Base-by-base conservation (phyloP, 1,284 basidiomycete species). In the Cerioporus squamosus region DNA sequence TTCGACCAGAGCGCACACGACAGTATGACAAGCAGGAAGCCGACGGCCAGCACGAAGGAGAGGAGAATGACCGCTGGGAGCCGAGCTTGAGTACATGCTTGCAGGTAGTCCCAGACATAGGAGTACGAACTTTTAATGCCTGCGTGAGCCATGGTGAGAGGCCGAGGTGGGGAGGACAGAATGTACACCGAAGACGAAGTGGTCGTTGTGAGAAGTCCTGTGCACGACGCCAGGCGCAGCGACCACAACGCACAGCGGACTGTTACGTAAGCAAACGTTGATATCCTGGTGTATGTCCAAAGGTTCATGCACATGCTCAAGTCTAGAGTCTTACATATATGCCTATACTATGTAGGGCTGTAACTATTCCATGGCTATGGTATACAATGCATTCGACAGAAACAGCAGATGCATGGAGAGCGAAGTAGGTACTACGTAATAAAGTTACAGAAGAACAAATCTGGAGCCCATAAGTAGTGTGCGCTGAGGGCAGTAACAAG, bases 11-110 rank as follows among this genome's bases (percentile, higher is more conserved):
- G 80, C 23, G 97, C 97, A 73, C 97, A 99, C 1, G 94, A 96
- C 29, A 99, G 89, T 74, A 99, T 99, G 72, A 99, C 94, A 70
- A 99, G 87, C 57, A 99, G 80, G 79, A 99, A 99, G 24, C 97
- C 97, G 29, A 97, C 84, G 14, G 97, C 97, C 43, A 99, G 88
- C 57, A 98, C 93, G 75, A 99, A 97, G 4, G 97, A 95, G 53
- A 98, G 87, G 59, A 97, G 82, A 67, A 97, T 95, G 67, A 97
- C 94, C 70, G 93, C 94, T 97, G 53, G 55, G 44, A 58, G 38
- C 20, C 55, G 65, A 43, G 61, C 55, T 59, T 58, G 56, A 56
- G 52, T 57, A 57, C 45, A 54, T 49, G 54, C 43, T 42, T 36
- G 50, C 33, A 63, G 46, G 46, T 20, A 53, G 40, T 48, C 45